These are phyloP conservation scores for Serendipita indica DNA, from an alignment of 768 basidiomycete genomes.

Conservation along the genomic window DNA sequence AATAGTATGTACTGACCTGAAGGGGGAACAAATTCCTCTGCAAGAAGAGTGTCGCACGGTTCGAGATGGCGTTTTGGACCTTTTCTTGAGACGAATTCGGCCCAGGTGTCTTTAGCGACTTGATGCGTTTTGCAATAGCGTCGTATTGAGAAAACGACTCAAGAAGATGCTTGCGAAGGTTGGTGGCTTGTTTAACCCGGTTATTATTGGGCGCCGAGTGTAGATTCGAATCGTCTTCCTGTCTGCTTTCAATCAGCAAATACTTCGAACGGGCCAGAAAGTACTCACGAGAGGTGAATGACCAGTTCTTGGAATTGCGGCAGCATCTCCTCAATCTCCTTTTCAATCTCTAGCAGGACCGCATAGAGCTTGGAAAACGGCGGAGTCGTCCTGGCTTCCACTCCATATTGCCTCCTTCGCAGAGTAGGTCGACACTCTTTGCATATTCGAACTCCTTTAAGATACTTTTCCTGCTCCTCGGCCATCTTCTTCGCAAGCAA, in stretches of 20 bases:
- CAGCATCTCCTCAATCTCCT: constrained; percentile 76
- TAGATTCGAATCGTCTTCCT: constrained; percentile 17
- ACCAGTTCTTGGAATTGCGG: constrained; percentile 83
- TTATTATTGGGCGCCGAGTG: constrained; percentile 21
- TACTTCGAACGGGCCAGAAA: background rate
- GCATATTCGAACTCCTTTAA: constrained; percentile 82
- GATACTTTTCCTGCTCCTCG: constrained; percentile 63
- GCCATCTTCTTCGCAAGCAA: constrained; percentile 13
- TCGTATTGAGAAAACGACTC: constrained; percentile 85
- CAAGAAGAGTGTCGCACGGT: constrained; percentile 63
- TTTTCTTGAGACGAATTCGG: constrained; percentile 64
- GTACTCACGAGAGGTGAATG: constrained; percentile 44
- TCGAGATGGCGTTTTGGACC: constrained; percentile 67
- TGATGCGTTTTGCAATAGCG: constrained; percentile 70
- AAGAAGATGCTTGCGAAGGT: constrained; percentile 64
- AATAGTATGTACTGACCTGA: constrained; percentile 34
- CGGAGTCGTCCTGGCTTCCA: constrained; percentile 44
- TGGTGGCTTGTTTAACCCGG: constrained; percentile 43
- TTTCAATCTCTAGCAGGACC: constrained; percentile 58
- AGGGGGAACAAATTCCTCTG: constrained; percentile 84
- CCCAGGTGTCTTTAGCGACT: constrained; percentile 48
- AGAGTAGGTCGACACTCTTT: constrained; percentile 66
- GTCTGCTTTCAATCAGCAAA: constrained; percentile 17
- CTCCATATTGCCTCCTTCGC: constrained; percentile 62
- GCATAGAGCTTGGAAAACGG: constrained; percentile 57